A percentile compares a stretch with the other conserved stretches of the same genome.
phyloP scores from a whole-genome alignment of 2,329 filamentous ascomycete species.

The Fusarium fujikuroi region DNA sequence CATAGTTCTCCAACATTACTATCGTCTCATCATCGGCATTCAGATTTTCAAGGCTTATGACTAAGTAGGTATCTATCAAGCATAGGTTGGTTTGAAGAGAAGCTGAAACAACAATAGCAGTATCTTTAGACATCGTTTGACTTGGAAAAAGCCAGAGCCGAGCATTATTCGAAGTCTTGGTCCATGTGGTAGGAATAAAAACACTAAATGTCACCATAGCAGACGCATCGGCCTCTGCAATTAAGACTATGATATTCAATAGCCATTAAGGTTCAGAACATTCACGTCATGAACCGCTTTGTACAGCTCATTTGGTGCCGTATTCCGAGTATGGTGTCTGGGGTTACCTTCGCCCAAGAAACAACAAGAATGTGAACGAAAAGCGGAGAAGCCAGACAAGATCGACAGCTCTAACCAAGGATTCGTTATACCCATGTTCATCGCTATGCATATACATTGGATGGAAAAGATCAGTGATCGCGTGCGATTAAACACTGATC shows the following conservation, averaged over 20 bases:
- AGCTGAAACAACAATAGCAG: neutral
- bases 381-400: conserved; percentile 5
- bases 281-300: neutral
- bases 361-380: conserved; percentile 3
- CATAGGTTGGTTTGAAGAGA: neutral
- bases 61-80: neutral
- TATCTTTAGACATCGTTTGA: neutral
- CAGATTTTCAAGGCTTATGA: neutral
- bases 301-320: neutral
- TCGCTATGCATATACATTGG: neutral
- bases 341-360: neutral
- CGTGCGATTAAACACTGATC: neutral
- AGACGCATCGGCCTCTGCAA: neutral
- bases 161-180: neutral
- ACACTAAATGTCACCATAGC: neutral
- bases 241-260: neutral
- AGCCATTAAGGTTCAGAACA: neutral
- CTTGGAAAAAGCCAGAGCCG: neutral
- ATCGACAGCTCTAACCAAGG: neutral
- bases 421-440: neutral
- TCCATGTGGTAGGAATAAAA: neutral
- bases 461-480: neutral
- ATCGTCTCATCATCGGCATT: neutral
- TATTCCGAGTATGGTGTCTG: neutral
- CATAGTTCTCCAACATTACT: neutral